Evolutionary conservation across 345 rosid species (phyloP).

Genomic region (Acer yangbiense): DNA sequence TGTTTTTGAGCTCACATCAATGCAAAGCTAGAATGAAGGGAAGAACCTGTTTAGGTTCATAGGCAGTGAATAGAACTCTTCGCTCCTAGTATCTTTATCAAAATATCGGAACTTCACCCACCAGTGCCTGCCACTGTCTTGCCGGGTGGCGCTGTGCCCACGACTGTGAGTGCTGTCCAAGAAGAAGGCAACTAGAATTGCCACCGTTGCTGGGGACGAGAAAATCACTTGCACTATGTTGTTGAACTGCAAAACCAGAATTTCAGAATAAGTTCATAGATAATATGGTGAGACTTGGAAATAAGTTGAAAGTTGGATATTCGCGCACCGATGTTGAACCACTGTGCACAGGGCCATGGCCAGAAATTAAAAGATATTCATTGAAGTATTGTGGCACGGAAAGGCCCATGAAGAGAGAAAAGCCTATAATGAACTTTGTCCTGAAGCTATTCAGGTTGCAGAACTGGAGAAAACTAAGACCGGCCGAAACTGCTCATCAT

Average conservation of each 20-base stretch:
- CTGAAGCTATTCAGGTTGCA: slow-evolving; percentile 91
- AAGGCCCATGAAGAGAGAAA: slow-evolving; percentile 84
- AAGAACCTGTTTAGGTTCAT: slow-evolving; percentile 76
- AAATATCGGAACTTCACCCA: slow-evolving; percentile 70
- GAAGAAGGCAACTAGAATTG: slow-evolving; percentile 50
- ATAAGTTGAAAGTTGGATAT: not conserved
- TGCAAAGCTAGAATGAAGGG: slow-evolving; percentile 61
- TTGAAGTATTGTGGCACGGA: slow-evolving; percentile 84
- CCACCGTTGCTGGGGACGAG: slow-evolving; percentile 86
- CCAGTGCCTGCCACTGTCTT: slow-evolving; percentile 93
- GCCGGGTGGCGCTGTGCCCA: slow-evolving; percentile 48
- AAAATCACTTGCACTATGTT: slow-evolving; percentile 80
- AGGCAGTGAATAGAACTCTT: slow-evolving; percentile 76
- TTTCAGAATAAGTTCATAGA: not conserved
- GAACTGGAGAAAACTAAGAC: slow-evolving; percentile 76
- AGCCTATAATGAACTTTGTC: slow-evolving; percentile 76
- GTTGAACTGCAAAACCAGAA: slow-evolving; percentile 65
- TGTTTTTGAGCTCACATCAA: not conserved
- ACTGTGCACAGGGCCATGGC: slow-evolving; percentile 74
- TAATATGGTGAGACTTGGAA: not conserved
- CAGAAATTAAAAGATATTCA: slow-evolving; percentile 52
- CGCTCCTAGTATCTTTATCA: slow-evolving; percentile 58
- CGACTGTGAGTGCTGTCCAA: slow-evolving; percentile 67
- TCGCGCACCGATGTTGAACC: slow-evolving; percentile 60
- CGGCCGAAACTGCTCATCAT: slow-evolving; percentile 69